Evolutionary conservation across 768 basidiomycete genomes (phyloP).

Genomic region (Panaeolus papilionaceus): DNA sequence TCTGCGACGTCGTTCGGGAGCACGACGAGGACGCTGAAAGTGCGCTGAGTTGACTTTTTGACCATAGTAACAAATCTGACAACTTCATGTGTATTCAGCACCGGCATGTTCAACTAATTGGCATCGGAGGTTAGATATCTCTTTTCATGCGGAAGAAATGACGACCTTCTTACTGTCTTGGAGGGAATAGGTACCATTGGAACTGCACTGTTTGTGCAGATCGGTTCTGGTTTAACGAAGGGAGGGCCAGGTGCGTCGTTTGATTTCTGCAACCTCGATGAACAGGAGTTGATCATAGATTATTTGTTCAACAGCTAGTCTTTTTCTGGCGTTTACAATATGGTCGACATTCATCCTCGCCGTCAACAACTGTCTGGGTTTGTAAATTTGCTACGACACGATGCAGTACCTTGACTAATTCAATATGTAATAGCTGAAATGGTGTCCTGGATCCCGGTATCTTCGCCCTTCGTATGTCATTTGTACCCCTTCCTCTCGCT

Average conservation of each 20-base stretch:
- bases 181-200: constrained; percentile 64
- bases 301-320: constrained; percentile 40
- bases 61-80: not conserved
- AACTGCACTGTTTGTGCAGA: constrained; percentile 77
- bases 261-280: constrained; percentile 37
- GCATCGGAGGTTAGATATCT: constrained; percentile 47
- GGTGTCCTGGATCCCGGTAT: constrained; percentile 83
- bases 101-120: constrained; percentile 59
- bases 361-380: constrained; percentile 53
- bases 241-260: constrained; percentile 65
- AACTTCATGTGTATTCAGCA: constrained; percentile 35
- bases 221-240: constrained; percentile 61
- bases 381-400: constrained; percentile 21
- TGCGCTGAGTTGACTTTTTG: constrained; percentile 6
- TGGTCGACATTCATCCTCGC: constrained; percentile 58
- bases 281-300: not conserved
- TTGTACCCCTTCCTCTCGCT: not conserved
- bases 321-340: constrained; percentile 55
- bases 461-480: constrained; percentile 71
- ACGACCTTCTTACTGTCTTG: constrained; percentile 11
- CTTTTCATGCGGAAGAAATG: not conserved
- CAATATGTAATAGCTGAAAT: constrained; percentile 65
- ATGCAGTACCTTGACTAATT: constrained; percentile 17
- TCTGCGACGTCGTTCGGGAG: constrained; percentile 21
- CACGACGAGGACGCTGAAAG: constrained; percentile 31